Conservation (phyloP, 2,329 filamentous ascomycete species). For the Xylariomycetidae sp. region DNA sequence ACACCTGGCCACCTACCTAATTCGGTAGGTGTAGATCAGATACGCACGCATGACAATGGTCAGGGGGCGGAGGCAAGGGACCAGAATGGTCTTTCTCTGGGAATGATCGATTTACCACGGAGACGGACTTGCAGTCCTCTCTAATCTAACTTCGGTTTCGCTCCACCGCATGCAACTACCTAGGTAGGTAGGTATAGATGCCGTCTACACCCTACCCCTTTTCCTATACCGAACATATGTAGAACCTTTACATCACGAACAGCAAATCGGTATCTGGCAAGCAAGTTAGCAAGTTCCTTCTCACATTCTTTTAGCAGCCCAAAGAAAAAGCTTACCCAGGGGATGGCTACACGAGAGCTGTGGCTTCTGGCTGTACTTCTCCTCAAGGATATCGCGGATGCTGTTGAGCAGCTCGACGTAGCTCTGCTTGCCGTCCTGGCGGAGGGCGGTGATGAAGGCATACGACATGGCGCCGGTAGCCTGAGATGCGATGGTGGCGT, state of each 20-base stretch:
- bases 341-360: constrained; percentile 97
- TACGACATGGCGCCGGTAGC: constrained; percentile 98
- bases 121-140: too few relatives aligned
- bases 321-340: constrained; percentile 59
- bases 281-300: constrained; percentile 10
- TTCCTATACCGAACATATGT: too few relatives aligned
- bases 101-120: too few relatives aligned
- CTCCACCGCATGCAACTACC: too few relatives aligned
- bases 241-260: constrained; percentile 58
- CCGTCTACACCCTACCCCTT: too few relatives aligned
- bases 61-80: too few relatives aligned
- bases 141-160: too few relatives aligned
- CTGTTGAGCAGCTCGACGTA: constrained; percentile 96
- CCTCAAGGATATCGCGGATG: constrained; percentile 84
- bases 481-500: constrained; percentile 84
- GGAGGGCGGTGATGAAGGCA: constrained; percentile 88
- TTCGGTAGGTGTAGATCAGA: too few relatives aligned
- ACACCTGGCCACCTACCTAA: too few relatives aligned
- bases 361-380: constrained; percentile 89
- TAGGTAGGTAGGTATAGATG: background rate
- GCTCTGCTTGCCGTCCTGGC: constrained; percentile 96
- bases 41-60: too few relatives aligned
- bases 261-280: constrained; percentile 53
- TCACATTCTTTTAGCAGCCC: background rate
- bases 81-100: too few relatives aligned